A percentile compares a stretch with the other conserved stretches of the same genome.
These are phyloP conservation scores for Magnolia changhungtana DNA, from an alignment of 164 flowering plant species.

Conservation along the genomic window DNA sequence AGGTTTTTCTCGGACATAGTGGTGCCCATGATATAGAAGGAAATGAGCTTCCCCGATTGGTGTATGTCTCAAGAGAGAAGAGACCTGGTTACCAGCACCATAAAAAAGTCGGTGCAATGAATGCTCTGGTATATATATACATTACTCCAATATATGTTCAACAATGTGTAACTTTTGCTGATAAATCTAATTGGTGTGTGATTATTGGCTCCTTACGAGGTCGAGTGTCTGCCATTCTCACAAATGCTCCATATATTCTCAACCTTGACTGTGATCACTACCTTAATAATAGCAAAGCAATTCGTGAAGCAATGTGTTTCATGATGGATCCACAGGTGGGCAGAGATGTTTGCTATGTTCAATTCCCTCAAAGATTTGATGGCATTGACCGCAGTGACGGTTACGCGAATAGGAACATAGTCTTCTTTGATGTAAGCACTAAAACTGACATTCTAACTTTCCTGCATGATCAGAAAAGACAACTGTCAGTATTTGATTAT, in stretches of 20 bases:
- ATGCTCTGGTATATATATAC: constrained; percentile 68
- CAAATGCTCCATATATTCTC: constrained; percentile 96
- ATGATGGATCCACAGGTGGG: constrained; percentile 95
- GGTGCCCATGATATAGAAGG: constrained; percentile 95
- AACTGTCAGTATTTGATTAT: background rate
- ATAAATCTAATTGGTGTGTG: background rate
- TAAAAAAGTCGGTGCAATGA: constrained; percentile 97
- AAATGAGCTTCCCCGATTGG: constrained; percentile 93
- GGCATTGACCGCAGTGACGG: constrained; percentile 95
- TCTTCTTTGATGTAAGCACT: constrained; percentile 91
- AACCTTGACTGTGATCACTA: constrained; percentile 99
- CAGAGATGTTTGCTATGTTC: constrained; percentile 75
- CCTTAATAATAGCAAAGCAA: constrained; percentile 93
- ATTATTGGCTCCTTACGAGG: constrained; percentile 42
- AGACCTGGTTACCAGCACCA: constrained; percentile 98
- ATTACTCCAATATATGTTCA: background rate
- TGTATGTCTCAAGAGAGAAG: constrained; percentile 97
- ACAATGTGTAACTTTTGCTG: background rate
- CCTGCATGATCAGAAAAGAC: background rate
- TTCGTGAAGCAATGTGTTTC: constrained; percentile 98
- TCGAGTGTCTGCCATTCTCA: constrained; percentile 96
- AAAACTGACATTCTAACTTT: background rate
- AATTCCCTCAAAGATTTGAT: constrained; percentile 98
- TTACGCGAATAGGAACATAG: constrained; percentile 91
- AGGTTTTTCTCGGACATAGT: constrained; percentile 90